These are phyloP conservation scores for Colletotrichum coccodes DNA, from an alignment of 2,329 filamentous ascomycete species.

Conservation along the genomic window DNA sequence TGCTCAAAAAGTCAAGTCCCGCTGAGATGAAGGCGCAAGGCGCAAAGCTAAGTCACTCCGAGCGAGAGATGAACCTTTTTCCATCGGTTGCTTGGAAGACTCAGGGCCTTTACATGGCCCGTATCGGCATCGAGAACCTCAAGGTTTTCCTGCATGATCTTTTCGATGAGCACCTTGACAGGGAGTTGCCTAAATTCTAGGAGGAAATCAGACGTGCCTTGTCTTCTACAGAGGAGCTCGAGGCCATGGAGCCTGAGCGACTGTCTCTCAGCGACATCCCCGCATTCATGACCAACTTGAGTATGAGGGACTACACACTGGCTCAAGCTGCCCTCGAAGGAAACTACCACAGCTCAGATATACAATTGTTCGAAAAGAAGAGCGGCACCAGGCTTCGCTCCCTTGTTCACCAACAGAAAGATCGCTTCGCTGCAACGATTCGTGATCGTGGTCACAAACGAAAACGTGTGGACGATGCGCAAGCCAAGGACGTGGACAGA, in stretches of 20 bases:
- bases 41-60: slow-evolving; percentile 38
- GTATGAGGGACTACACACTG: slow-evolving; percentile 54
- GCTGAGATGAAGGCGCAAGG: slow-evolving; percentile 43
- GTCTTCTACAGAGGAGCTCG: slow-evolving; percentile 47
- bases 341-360: slow-evolving; percentile 52
- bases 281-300: slow-evolving; percentile 56
- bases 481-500: background rate
- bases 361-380: slow-evolving; percentile 57
- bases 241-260: slow-evolving; percentile 59
- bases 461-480: slow-evolving; percentile 39
- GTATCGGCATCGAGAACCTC: slow-evolving; percentile 60
- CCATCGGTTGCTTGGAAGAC: slow-evolving; percentile 49
- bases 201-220: slow-evolving; percentile 46
- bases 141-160: slow-evolving; percentile 60
- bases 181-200: slow-evolving; percentile 49
- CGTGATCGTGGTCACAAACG: slow-evolving; percentile 50
- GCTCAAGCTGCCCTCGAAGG: slow-evolving; percentile 60
- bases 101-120: slow-evolving; percentile 39
- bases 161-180: slow-evolving; percentile 56
- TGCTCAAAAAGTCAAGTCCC: slow-evolving; percentile 54
- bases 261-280: slow-evolving; percentile 57
- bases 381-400: slow-evolving; percentile 61
- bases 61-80: slow-evolving; percentile 54
- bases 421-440: slow-evolving; percentile 58
- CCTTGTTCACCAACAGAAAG: slow-evolving; percentile 60